Conservation (phyloP, 139 green algal species). For the Nannochloris sp. region DNA sequence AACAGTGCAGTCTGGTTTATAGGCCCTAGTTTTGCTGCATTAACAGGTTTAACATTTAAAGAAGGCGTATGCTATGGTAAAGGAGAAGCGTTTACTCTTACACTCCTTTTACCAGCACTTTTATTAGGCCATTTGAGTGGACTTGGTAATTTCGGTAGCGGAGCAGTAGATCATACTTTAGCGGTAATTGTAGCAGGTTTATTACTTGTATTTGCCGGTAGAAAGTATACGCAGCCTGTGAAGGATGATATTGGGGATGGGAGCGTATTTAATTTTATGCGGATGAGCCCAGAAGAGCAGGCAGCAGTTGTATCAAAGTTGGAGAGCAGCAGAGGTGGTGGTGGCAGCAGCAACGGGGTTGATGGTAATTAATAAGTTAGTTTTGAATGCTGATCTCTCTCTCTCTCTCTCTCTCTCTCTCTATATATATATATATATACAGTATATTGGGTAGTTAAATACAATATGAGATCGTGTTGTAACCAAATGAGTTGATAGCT, state of each 20-base stretch:
- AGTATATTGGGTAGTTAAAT: no score
- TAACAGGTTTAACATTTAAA: slow-evolving; percentile 89
- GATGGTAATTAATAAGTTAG: no score
- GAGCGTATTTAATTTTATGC: slow-evolving; percentile 58
- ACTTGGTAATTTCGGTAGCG: slow-evolving; percentile 8
- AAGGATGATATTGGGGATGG: slow-evolving; percentile 96
- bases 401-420: no score
- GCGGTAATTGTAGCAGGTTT: slow-evolving; percentile 24
- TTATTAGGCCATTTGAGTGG: slow-evolving; percentile 31
- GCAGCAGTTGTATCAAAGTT: no score
- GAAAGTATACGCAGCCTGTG: slow-evolving; percentile 84
- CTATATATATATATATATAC: no score
- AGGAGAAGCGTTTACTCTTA: slow-evolving; percentile 52
- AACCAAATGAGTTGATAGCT: no score
- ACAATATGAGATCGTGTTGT: no score
- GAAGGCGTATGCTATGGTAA: slow-evolving; percentile 85
- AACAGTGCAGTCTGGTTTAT: slow-evolving; percentile 71
- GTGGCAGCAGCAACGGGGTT: no score
- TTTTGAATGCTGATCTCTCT: no score
- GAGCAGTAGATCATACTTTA: slow-evolving; percentile 20
- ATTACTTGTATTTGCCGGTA: slow-evolving; percentile 60
- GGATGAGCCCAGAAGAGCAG: slow-evolving; percentile 11
- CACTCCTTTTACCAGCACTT: slow-evolving; percentile 55
- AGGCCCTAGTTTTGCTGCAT: slow-evolving; percentile 79
- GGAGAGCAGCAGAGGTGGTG: no score